phyloP scores from a whole-genome alignment of 352 stramenopile genomes.

The Pythium brassicae region DNA sequence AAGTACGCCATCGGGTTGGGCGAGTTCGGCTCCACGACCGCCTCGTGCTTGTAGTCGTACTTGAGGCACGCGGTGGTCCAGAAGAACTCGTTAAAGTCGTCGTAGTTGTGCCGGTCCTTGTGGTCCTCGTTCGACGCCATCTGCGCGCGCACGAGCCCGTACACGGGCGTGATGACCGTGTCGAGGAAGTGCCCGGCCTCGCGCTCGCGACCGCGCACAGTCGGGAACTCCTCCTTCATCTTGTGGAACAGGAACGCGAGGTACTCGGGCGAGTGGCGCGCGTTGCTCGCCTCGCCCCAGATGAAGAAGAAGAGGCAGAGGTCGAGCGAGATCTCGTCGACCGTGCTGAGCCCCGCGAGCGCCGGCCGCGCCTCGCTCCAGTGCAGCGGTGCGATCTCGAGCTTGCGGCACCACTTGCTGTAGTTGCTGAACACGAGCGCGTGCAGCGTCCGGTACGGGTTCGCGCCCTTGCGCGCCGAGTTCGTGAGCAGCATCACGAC shows the following conservation, averaged over 20 bases:
- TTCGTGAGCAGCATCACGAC: conserved; percentile 96
- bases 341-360: conserved; percentile 81
- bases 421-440: conserved; percentile 87
- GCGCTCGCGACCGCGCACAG: conserved; percentile 57
- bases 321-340: conserved; percentile 86
- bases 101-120: conserved; percentile 95
- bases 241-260: conserved; percentile 99
- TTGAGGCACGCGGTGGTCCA: conserved; percentile 95
- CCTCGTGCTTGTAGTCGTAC: conserved; percentile 91
- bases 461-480: conserved; percentile 66
- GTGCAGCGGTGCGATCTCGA: conserved; percentile 64
- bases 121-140: conserved; percentile 93
- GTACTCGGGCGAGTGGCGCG: conserved; percentile 97
- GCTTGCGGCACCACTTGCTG: conserved; percentile 83
- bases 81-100: conserved; percentile 99
- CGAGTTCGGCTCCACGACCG: conserved; percentile 69
- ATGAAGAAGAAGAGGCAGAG: conserved; percentile 97
- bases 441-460: conserved; percentile 82
- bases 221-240: conserved; percentile 84
- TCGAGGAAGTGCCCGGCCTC: conserved; percentile 97
- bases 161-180: conserved; percentile 97
- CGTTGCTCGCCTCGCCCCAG: conserved; percentile 97
- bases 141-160: conserved; percentile 74
- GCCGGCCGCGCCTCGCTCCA: conserved; percentile 62
- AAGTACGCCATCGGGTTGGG: conserved; percentile 58